phyloP scores from a whole-genome alignment of 257 asterid species.

The Ligustrum vulgare region DNA sequence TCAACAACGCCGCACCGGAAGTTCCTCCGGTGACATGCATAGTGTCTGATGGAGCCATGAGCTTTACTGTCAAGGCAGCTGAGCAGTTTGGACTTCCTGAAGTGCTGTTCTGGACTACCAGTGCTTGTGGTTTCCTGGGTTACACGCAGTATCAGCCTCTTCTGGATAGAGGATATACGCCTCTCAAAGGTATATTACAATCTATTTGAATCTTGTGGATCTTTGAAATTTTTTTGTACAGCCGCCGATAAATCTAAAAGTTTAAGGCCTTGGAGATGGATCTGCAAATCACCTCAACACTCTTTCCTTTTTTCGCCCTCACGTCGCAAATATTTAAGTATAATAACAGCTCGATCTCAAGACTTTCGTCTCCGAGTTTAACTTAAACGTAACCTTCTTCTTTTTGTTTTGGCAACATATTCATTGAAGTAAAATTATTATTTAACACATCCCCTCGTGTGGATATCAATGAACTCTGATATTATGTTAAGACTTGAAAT shows the following conservation, averaged over 20 bases:
- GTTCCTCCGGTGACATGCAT: slow-evolving; percentile 46
- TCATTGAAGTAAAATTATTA: too few relatives aligned
- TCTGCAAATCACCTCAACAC: background rate
- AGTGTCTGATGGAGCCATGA: slow-evolving; percentile 43
- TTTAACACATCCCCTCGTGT: too few relatives aligned
- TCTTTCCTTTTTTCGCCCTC: background rate
- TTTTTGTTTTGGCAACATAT: too few relatives aligned
- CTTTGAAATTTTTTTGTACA: background rate
- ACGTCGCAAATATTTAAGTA: too few relatives aligned
- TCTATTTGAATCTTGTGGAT: background rate
- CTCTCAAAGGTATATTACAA: slow-evolving; percentile 36
- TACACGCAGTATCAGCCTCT: slow-evolving; percentile 31
- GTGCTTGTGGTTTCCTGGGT: slow-evolving; percentile 37
- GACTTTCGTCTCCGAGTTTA: too few relatives aligned
- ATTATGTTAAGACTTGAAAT: too few relatives aligned
- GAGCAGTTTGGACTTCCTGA: slow-evolving; percentile 37
- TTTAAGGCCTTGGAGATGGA: background rate
- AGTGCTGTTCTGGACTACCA: slow-evolving; percentile 33
- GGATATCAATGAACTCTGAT: too few relatives aligned
- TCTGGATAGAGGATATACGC: slow-evolving; percentile 34
- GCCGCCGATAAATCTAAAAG: background rate
- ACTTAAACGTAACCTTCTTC: too few relatives aligned
- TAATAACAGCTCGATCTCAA: too few relatives aligned
- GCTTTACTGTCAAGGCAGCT: slow-evolving; percentile 41
- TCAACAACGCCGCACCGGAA: slow-evolving; percentile 17